Base-by-base conservation (phyloP, 345 rosid species). In the Durio zibethinus region DNA sequence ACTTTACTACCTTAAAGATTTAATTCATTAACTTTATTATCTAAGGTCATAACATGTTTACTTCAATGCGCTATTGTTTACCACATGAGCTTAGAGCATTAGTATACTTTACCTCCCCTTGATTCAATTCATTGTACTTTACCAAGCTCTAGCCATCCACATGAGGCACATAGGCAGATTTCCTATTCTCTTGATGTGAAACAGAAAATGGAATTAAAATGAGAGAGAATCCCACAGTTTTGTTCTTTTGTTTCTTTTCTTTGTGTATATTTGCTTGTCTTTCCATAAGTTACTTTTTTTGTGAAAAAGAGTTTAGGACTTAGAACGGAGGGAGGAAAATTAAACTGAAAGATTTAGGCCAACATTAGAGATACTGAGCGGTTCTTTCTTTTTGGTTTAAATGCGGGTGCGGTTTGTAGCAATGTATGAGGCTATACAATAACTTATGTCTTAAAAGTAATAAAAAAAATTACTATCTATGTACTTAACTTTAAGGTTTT, bases 1-100 rank as follows among this genome's bases (percentile, higher is more conserved):
- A 31, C 27, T 31, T 48, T 31, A 48, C 74, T 29, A 71, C 60
- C 21, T 69, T 29, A 31, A 25, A n/a, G 5, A 29, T 70, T 70
- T 48, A 70, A 29, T 69, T 69, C 14, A 27, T 69, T 47, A 47
- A 47, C 72, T 27, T 69, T 69, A 69, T 69, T 47, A 47, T 15
- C 73, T 71, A 33, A 71, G 25, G 40, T 47, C 7, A 2, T 69
- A 68, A 68, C 35, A 43, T 0, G 10, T 45, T 45, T 45, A 43
- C 38, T 68, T 27, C 0, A n/a, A 12, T 27, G 8, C 3, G 2
- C 20, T 16, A 14, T 45, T 14, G n/a, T 2, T 45, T 45, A 27
- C 12, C 16, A 15, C 35, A 25, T 8, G 21, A 45, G n/a, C 50
- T 68, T 25, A 23, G 20, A 25, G 35, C 18, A 23, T 2, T 12